Evolutionary conservation across 2,329 filamentous ascomycete genomes (phyloP).

Genomic region (Hypoxylon sp.): DNA sequence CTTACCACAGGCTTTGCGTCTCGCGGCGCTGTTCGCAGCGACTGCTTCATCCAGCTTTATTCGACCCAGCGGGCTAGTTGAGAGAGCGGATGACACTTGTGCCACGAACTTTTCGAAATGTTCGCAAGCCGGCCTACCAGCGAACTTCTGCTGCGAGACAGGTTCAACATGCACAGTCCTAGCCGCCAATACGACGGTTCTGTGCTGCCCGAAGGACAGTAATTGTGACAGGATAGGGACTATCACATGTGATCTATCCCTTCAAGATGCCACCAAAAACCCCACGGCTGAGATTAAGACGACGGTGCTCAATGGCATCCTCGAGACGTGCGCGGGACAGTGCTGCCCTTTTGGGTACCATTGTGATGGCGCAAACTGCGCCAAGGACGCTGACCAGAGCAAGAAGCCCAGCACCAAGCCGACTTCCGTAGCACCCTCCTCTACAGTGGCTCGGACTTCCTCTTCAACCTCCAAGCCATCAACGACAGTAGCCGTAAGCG

Average conservation of each 20-base stretch:
- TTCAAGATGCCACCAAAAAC: slow-evolving; percentile 71
- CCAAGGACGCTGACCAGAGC: slow-evolving; percentile 67
- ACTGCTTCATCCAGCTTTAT: slow-evolving; percentile 58
- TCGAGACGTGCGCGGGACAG: slow-evolving; percentile 70
- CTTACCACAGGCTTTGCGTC: slow-evolving; percentile 56
- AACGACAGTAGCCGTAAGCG: slow-evolving; percentile 36
- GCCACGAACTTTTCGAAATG: slow-evolving; percentile 69
- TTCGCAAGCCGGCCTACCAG: slow-evolving; percentile 67
- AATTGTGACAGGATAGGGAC: slow-evolving; percentile 74
- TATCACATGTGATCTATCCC: slow-evolving; percentile 74
- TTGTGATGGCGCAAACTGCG: slow-evolving; percentile 70
- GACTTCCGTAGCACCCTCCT: slow-evolving; percentile 16
- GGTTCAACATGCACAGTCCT: slow-evolving; percentile 71
- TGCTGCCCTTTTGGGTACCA: slow-evolving; percentile 83
- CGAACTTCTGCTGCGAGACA: slow-evolving; percentile 76
- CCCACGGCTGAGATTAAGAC: slow-evolving; percentile 77
- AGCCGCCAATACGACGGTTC: slow-evolving; percentile 74
- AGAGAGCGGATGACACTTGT: slow-evolving; percentile 64
- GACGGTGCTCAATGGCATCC: slow-evolving; percentile 68
- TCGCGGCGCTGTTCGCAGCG: slow-evolving; percentile 56
- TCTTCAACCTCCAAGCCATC: slow-evolving; percentile 19
- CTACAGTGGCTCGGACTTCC: background rate
- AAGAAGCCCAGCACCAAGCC: slow-evolving; percentile 45
- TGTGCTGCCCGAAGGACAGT: slow-evolving; percentile 76
- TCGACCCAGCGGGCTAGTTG: slow-evolving; percentile 57